Evolutionary conservation across 78 protist genomes (phyloP).

Genomic region (Dictyostelium firmibasis): DNA sequence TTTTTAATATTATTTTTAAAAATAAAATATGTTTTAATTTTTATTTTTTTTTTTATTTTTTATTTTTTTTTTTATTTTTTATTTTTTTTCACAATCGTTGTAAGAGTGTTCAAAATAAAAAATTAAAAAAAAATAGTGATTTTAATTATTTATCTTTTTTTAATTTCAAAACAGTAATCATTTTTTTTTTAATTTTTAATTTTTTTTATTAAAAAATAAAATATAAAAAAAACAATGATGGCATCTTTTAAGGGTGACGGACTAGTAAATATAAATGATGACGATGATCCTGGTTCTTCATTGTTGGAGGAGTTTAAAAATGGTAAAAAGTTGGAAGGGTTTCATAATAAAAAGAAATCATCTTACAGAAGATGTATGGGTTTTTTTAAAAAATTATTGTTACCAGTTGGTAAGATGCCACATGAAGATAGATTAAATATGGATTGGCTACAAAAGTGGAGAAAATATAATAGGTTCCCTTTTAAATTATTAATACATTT

Average conservation of each 20-base stretch:
- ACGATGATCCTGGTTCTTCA: background rate
- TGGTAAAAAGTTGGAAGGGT: background rate
- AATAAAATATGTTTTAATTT: too few relatives aligned
- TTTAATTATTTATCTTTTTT: background rate
- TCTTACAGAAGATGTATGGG: background rate
- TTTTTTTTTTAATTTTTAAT: background rate
- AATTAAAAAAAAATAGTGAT: too few relatives aligned
- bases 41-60: too few relatives aligned
- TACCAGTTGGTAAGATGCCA: constrained; percentile 77
- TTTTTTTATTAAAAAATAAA: background rate
- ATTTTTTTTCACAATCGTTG: too few relatives aligned
- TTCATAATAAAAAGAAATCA: background rate
- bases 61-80: too few relatives aligned
- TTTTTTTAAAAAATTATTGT: constrained; percentile 22
- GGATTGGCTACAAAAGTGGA: constrained; percentile 79
- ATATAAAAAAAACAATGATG: background rate
- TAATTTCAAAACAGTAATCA: background rate
- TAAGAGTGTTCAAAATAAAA: too few relatives aligned
- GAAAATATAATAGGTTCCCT: constrained; percentile 72
- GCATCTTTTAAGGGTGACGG: background rate
- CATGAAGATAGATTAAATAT: constrained; percentile 71
- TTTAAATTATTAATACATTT: constrained; percentile 60
- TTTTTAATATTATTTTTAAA: too few relatives aligned
- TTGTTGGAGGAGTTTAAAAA: background rate
- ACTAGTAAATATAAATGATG: constrained; percentile 12